A percentile compares a stretch with the other conserved stretches of the same genome.
phyloP scores from a whole-genome alignment of 352 stramenopile genomes.

The Pythium rishiriense region DNA sequence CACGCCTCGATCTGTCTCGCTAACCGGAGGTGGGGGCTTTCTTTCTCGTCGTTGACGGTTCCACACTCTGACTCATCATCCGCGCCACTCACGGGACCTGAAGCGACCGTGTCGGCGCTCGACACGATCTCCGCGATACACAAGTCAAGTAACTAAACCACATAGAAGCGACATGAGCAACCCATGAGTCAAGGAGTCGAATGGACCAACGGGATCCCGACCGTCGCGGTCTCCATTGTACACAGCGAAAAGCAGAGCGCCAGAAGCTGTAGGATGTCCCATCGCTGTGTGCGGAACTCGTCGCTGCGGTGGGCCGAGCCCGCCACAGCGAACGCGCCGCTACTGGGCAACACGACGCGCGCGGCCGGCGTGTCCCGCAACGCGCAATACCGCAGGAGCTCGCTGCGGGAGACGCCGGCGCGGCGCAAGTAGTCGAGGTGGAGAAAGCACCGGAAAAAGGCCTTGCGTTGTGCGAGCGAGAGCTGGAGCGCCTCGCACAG shows the following conservation, averaged over 20 bases:
- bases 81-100: background rate
- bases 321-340: constrained; percentile 18
- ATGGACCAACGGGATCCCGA: constrained; percentile 1
- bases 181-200: background rate
- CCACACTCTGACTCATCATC: background rate
- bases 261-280: constrained; percentile 62
- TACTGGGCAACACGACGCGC: constrained; percentile 37
- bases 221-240: constrained; percentile 38
- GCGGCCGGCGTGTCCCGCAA: constrained; percentile 38
- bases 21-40: background rate
- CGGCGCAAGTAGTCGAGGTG: constrained; percentile 62
- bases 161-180: background rate
- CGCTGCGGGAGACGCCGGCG: constrained; percentile 43
- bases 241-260: constrained; percentile 59
- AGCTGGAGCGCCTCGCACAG: constrained; percentile 54
- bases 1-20: constrained; percentile 37
- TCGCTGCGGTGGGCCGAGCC: constrained; percentile 41
- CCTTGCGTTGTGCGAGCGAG: constrained; percentile 52
- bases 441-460: constrained; percentile 64
- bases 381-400: constrained; percentile 61
- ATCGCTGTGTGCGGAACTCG: constrained; percentile 35
- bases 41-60: too few relatives aligned
- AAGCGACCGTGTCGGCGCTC: background rate
- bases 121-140: constrained; percentile 8
- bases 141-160: background rate